These are phyloP conservation scores for Phaeosphaeria sp. DNA, from an alignment of 2,329 filamentous ascomycete species.

Conservation along the genomic window DNA sequence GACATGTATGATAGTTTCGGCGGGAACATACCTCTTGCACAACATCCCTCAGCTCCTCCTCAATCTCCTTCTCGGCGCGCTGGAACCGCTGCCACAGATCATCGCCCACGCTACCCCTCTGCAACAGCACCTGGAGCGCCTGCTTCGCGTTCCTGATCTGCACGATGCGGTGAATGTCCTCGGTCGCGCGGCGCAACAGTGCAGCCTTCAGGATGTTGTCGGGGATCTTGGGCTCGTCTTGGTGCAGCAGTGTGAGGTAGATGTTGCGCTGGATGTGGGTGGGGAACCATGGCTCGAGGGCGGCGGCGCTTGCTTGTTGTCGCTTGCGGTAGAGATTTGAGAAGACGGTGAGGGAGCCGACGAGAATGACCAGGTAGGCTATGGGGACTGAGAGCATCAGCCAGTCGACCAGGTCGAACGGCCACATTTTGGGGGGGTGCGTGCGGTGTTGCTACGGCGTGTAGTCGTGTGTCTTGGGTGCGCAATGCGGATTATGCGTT, in stretches of 20 bases:
- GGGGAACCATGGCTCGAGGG: constrained; percentile 93
- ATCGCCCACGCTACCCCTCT: constrained; percentile 92
- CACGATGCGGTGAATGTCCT: constrained; percentile 92
- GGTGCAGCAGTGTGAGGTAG: constrained; percentile 89
- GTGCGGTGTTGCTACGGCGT: constrained; percentile 10
- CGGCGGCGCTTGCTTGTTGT: constrained; percentile 79
- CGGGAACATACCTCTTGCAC: constrained; percentile 76
- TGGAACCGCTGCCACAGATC: constrained; percentile 93
- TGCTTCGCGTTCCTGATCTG: constrained; percentile 88
- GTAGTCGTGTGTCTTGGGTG: neutral
- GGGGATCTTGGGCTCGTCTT: constrained; percentile 74
- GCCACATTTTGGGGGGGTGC: constrained; percentile 36
- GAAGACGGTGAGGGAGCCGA: constrained; percentile 89
- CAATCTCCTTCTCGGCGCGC: constrained; percentile 95
- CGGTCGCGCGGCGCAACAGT: constrained; percentile 84
- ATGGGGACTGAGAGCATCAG: constrained; percentile 84
- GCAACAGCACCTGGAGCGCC: constrained; percentile 80
- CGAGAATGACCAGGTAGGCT: constrained; percentile 86
- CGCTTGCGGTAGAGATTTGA: constrained; percentile 91
- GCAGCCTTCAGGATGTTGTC: constrained; percentile 88
- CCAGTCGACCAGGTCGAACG: constrained; percentile 71
- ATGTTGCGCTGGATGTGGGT: constrained; percentile 91
- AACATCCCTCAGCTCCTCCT: constrained; percentile 93
- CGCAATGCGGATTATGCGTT: neutral
- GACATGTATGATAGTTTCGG: no score